These are phyloP conservation scores for Penicillium aurantiogriseum DNA, from an alignment of 2,329 filamentous ascomycete species.

Conservation along the genomic window DNA sequence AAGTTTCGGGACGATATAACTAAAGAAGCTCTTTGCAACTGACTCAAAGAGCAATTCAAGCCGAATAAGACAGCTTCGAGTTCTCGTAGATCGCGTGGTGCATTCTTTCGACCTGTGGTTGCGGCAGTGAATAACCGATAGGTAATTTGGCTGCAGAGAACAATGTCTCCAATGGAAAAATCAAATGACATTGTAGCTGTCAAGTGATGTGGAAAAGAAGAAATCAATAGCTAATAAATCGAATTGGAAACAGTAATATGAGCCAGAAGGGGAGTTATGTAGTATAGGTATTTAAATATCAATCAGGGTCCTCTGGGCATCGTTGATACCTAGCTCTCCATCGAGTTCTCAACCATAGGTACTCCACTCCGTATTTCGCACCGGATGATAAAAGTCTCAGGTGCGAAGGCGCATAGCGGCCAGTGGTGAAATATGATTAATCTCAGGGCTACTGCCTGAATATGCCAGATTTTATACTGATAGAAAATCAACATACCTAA, in stretches of 20 bases:
- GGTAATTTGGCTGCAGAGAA: neutral
- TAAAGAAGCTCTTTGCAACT: neutral
- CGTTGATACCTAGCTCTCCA: too few relatives aligned
- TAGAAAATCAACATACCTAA: too few relatives aligned
- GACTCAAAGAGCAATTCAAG: neutral
- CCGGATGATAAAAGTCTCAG: too few relatives aligned
- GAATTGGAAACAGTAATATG: neutral
- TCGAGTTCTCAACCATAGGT: too few relatives aligned
- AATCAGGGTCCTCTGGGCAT: too few relatives aligned
- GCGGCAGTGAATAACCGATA: neutral
- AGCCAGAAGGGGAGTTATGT: neutral
- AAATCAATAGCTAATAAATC: neutral
- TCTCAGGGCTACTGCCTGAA: too few relatives aligned
- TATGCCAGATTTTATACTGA: too few relatives aligned
- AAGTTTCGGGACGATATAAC: neutral
- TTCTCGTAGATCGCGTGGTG: neutral
- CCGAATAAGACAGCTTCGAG: neutral
- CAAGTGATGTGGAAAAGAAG: neutral
- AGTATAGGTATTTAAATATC: neutral
- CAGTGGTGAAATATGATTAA: too few relatives aligned
- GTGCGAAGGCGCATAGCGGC: too few relatives aligned
- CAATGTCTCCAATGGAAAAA: neutral
- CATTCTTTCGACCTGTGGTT: neutral
- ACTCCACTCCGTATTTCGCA: too few relatives aligned
- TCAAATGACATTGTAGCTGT: neutral